Conservation (phyloP, 169 alveolate species). For the Eimeria maxima region DNA sequence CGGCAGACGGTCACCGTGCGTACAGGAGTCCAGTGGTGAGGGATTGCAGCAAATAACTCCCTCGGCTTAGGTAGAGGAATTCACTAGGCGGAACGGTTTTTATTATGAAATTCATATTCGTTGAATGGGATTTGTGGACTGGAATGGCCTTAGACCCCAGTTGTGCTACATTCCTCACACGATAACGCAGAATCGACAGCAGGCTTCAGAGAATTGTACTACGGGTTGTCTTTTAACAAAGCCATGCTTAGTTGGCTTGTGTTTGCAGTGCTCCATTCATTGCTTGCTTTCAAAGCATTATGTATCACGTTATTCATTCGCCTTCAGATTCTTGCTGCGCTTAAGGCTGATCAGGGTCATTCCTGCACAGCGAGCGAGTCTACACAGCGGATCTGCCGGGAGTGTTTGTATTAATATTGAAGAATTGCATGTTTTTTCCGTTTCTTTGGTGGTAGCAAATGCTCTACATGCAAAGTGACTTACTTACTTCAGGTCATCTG, state of each 20-base stretch:
- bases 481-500: not conserved
- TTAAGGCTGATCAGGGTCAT: not conserved
- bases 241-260: not conserved
- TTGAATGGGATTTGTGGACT: not conserved
- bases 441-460: not conserved
- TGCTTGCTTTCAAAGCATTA: not conserved
- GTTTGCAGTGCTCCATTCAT: not conserved
- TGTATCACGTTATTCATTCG: not conserved
- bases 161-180: not conserved
- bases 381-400: not conserved
- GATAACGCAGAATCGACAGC: not conserved
- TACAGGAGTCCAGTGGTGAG: not conserved
- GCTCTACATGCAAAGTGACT: not conserved
- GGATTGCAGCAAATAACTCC: not conserved
- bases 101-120: not conserved
- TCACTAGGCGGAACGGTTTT: not conserved
- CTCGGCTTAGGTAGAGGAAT: not conserved
- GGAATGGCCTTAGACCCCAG: not conserved
- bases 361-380: not conserved
- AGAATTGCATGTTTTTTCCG: not conserved
- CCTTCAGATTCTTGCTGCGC: not conserved
- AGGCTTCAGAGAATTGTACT: not conserved
- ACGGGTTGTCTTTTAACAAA: not conserved
- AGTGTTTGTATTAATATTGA: not conserved
- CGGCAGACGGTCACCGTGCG: too few species aligned